Percentiles rank a stretch among this genome's conserved stretches.
Evolutionary conservation across 2,329 filamentous ascomycete genomes (phyloP).

Genomic region (Rhinocladiella similis): DNA sequence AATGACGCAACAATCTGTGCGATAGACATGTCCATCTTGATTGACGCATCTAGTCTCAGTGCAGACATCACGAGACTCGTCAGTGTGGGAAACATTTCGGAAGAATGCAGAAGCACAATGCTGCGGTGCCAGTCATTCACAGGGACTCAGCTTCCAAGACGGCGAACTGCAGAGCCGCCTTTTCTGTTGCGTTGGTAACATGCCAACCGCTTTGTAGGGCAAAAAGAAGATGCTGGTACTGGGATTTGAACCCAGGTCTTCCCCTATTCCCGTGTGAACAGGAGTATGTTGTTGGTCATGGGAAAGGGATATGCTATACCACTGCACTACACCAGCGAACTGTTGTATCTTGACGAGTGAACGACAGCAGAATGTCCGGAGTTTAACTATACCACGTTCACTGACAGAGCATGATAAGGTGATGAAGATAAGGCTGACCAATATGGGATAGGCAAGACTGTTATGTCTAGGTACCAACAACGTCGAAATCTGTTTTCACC

Average conservation of each 20-base stretch:
- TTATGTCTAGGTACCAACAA: too few species aligned
- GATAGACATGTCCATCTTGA: too few species aligned
- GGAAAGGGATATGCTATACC: constrained; percentile 21
- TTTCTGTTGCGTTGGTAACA: not conserved
- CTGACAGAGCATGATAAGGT: not conserved
- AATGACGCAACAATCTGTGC: too few species aligned
- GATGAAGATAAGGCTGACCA: not conserved
- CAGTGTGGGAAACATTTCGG: too few species aligned
- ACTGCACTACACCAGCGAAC: constrained; percentile 16
- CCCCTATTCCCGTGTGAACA: not conserved
- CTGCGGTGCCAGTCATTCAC: too few species aligned
- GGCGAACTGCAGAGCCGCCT: too few species aligned
- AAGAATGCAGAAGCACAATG: too few species aligned
- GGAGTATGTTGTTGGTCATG: not conserved
- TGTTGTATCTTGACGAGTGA: not conserved
- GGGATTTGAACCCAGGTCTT: constrained; percentile 23
- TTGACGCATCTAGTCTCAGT: too few species aligned
- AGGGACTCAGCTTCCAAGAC: too few species aligned
- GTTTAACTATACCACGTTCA: too few species aligned
- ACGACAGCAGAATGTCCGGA: not conserved
- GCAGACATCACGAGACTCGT: too few species aligned
- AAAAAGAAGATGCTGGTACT: constrained; percentile 5
- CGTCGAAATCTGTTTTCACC: too few species aligned
- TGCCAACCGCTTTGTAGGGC: not conserved
- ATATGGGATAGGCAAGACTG: not conserved